phyloP scores from a whole-genome alignment of 228 moss, liverwort and hornwort genomes.

The Sphagnum magellanicum region DNA sequence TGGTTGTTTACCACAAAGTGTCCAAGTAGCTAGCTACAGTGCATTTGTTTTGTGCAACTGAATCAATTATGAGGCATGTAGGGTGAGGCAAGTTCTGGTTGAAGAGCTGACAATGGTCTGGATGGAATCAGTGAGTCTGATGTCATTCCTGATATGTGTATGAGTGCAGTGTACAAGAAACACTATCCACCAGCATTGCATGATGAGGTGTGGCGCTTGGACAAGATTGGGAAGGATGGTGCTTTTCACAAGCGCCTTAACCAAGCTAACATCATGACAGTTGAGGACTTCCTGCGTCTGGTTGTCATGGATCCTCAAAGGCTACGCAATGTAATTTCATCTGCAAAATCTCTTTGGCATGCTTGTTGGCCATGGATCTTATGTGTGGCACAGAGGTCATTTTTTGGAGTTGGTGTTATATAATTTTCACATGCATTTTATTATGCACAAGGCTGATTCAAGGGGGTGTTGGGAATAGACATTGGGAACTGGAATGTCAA shows the following conservation, averaged over 20 bases:
- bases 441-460: too few relatives aligned
- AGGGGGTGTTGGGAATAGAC: constrained; percentile 21
- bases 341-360: too few relatives aligned
- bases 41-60: too few relatives aligned
- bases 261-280: constrained; percentile 42
- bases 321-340: constrained; percentile 59
- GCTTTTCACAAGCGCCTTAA: constrained; percentile 92
- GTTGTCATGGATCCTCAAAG: constrained; percentile 95
- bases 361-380: too few relatives aligned
- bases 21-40: too few relatives aligned
- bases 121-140: neutral
- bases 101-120: too few relatives aligned
- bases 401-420: too few relatives aligned
- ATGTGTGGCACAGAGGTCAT: too few relatives aligned
- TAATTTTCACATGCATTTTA: too few relatives aligned
- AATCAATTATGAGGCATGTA: too few relatives aligned
- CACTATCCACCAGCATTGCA: constrained; percentile 84
- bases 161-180: constrained; percentile 75
- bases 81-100: too few relatives aligned
- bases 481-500: constrained; percentile 93
- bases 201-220: constrained; percentile 94
- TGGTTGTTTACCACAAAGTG: too few relatives aligned
- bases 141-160: neutral
- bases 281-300: constrained; percentile 79
- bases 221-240: constrained; percentile 93